Evolutionary conservation across 768 basidiomycete genomes (phyloP), one percentile per base, ranked within the genome.

Genomic region (Imleria badia): DNA sequence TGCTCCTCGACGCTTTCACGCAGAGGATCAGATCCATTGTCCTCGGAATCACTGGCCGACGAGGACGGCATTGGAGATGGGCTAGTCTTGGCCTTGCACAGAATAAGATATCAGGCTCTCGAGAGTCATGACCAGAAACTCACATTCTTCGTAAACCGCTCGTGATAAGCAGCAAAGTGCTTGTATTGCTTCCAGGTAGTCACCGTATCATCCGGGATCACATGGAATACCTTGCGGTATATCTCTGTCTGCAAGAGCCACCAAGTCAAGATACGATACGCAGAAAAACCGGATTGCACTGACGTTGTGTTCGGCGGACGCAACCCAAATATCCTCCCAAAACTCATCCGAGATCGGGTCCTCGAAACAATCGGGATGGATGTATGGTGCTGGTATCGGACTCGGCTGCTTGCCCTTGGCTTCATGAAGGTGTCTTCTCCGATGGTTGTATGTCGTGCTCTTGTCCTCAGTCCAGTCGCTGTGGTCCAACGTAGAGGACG

Each of bases 181-280:
- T 87, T 95, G 73, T 87, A 98, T 65, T 93, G 89, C 65, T 94
- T 94, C 96, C 96, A 99, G 0, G 95, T 96, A 2, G 87, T 87
- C 55, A 98, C 83, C 22, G 85, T 77, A 68, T 99, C 95, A 68
- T 98, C 96, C 6, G 97, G 96, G 50, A 95, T 76, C 34, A 89
- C 87, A 63, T 93, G 87, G 76, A 99, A 99, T 5, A 98, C 94
- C 67, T 91, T 95, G 51, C 94, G 87, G 73, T 83, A 98, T 59
- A 98, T 93, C 68, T 96, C 91, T 57, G 96, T 99, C 94, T 95
- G 55, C 12, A 52, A 47, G 14, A 50, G 48, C 31, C 7, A 14
- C n/a, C 56, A 6, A 60, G 58, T 12, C 43, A n/a, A 29, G 23
- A 22, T 13, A 48, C 6, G 23, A 22, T 13, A 48, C 6, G 5